Conservation (phyloP, 2,329 filamentous ascomycete species). For the Xylogone sp. region DNA sequence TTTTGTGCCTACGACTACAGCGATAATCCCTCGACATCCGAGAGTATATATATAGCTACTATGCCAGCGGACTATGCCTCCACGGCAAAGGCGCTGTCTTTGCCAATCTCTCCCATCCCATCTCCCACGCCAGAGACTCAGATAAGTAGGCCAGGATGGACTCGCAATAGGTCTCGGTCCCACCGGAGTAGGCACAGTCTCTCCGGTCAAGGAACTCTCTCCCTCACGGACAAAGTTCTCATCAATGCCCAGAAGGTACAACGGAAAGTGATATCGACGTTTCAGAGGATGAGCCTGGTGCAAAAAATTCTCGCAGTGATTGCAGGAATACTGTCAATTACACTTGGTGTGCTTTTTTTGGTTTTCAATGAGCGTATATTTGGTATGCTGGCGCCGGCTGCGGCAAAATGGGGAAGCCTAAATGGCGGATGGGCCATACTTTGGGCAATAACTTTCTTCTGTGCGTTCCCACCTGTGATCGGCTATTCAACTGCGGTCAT, state of each 20-base stretch:
- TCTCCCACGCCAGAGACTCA: slow-evolving; percentile 39
- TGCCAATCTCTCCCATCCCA: slow-evolving; percentile 39
- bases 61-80: slow-evolving; percentile 52
- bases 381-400: slow-evolving; percentile 66
- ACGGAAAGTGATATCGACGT: slow-evolving; percentile 43
- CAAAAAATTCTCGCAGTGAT: slow-evolving; percentile 58
- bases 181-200: not conserved
- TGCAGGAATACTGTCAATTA: slow-evolving; percentile 43
- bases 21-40: slow-evolving; percentile 9
- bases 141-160: slow-evolving; percentile 46
- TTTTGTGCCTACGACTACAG: not conserved
- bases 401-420: slow-evolving; percentile 72
- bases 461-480: slow-evolving; percentile 68
- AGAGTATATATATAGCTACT: slow-evolving; percentile 9
- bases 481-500: slow-evolving; percentile 67
- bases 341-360: slow-evolving; percentile 64
- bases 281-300: slow-evolving; percentile 51
- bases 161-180: slow-evolving; percentile 34
- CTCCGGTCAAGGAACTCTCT: slow-evolving; percentile 9
- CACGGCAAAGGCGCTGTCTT: slow-evolving; percentile 45
- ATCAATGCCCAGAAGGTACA: slow-evolving; percentile 51
- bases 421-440: slow-evolving; percentile 66
- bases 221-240: slow-evolving; percentile 37
- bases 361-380: slow-evolving; percentile 81
- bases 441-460: slow-evolving; percentile 61